Evolutionary conservation across 2,329 filamentous ascomycete genomes (phyloP).

Genomic region (Pyrenophora teres): DNA sequence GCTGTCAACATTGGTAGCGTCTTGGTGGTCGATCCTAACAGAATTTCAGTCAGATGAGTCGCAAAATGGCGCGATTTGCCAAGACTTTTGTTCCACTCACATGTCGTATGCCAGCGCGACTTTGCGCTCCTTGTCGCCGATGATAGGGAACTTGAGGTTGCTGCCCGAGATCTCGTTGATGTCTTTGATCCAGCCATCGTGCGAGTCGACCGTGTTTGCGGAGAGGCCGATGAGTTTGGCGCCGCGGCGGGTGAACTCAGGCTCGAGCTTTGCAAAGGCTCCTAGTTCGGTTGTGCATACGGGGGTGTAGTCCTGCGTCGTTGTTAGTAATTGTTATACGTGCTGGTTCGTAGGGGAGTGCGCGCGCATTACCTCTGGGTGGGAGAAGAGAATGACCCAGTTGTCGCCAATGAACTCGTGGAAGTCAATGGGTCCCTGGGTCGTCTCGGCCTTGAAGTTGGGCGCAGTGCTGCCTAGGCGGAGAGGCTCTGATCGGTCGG

Average conservation of each 20-base stretch:
- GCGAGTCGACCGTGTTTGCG: slow-evolving; percentile 57
- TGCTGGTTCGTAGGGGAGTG: too few relatives aligned
- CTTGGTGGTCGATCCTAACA: slow-evolving; percentile 56
- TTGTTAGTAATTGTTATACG: too few relatives aligned
- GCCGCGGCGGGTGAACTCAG: slow-evolving; percentile 65
- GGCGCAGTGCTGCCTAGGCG: slow-evolving; percentile 69
- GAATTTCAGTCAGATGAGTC: slow-evolving; percentile 16
- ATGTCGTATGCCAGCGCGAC: slow-evolving; percentile 59
- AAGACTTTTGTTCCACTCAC: slow-evolving; percentile 36
- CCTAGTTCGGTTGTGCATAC: slow-evolving; percentile 68
- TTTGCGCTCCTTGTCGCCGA: slow-evolving; percentile 59
- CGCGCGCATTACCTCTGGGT: slow-evolving; percentile 55
- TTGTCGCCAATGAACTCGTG: slow-evolving; percentile 72
- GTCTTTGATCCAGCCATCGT: slow-evolving; percentile 59
- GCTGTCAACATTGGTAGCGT: slow-evolving; percentile 63
- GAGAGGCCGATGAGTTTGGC: slow-evolving; percentile 66
- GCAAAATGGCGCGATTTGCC: slow-evolving; percentile 3
- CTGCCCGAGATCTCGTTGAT: slow-evolving; percentile 57
- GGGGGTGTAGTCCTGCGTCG: slow-evolving; percentile 56
- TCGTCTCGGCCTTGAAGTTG: slow-evolving; percentile 72
- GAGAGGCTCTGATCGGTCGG: slow-evolving; percentile 51
- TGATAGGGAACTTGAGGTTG: slow-evolving; percentile 58
- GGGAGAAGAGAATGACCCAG: slow-evolving; percentile 73
- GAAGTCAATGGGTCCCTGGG: slow-evolving; percentile 69
- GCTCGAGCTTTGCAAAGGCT: slow-evolving; percentile 67